Conservation (phyloP, 352 stramenopile genomes). For the Globisporangium splendens region DNA sequence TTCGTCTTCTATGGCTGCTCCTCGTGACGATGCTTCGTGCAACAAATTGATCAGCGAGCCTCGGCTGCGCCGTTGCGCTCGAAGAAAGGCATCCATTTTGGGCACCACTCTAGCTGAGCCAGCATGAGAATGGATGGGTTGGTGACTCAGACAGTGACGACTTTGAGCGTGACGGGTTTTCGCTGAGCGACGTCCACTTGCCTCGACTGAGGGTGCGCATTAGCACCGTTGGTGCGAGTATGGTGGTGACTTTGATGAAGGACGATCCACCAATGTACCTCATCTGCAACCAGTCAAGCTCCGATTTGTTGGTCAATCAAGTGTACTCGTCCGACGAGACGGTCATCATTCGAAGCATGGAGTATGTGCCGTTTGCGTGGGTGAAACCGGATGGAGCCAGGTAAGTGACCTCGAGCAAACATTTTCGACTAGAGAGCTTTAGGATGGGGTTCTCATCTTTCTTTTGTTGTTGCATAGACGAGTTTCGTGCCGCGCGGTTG, state of each 20-base stretch:
- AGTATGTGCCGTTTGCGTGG: constrained; percentile 83
- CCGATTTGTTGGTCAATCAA: constrained; percentile 72
- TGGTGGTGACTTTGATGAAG: constrained; percentile 72
- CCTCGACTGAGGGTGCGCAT: constrained; percentile 76
- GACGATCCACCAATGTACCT: constrained; percentile 85
- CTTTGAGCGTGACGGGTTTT: constrained; percentile 39
- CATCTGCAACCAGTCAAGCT: constrained; percentile 79
- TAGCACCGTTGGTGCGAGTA: constrained; percentile 67
- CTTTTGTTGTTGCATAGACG: constrained; percentile 32
- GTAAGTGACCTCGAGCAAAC: constrained; percentile 32
- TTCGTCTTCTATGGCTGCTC: no score
- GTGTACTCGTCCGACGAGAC: constrained; percentile 60
- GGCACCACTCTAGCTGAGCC: no score
- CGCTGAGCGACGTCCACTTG: constrained; percentile 43
- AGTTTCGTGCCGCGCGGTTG: constrained; percentile 62
- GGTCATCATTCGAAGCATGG: constrained; percentile 57
- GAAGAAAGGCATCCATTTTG: no score
- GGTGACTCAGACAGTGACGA: constrained; percentile 27
- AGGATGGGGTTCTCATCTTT: constrained; percentile 2
- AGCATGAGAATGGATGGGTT: no score
- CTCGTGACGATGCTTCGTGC: no score
- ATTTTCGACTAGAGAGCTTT: no score
- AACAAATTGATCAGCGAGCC: no score
- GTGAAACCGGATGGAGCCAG: constrained; percentile 65
- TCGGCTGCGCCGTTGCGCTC: no score